Percentiles rank a stretch among this genome's conserved stretches.
Evolutionary conservation across 768 basidiomycete species (phyloP).

Genomic region (Russula virescens): DNA sequence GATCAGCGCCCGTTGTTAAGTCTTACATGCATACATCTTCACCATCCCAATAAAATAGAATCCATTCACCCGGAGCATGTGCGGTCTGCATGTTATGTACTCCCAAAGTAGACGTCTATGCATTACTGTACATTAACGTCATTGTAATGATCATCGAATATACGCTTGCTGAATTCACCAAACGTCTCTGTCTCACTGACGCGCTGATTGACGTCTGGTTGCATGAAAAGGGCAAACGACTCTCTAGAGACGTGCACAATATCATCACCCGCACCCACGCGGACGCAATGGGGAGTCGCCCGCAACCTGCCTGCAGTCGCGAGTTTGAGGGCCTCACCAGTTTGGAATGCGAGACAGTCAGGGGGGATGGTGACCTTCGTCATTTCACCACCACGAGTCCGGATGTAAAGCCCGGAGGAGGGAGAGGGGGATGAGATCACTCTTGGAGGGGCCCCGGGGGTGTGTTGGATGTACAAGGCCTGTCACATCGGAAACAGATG

Average conservation of each 20-base stretch:
- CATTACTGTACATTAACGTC: conserved; percentile 27
- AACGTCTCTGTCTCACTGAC: conserved; percentile 72
- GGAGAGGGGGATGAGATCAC: conserved; percentile 64
- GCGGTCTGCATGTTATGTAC: not conserved
- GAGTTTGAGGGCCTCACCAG: conserved; percentile 90
- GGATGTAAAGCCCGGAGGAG: conserved; percentile 85
- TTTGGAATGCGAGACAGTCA: conserved; percentile 91
- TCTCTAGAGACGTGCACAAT: conserved; percentile 62
- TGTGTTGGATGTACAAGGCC: conserved; percentile 78
- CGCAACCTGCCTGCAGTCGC: conserved; percentile 75
- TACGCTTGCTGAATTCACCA: conserved; percentile 81
- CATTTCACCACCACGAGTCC: conserved; percentile 70
- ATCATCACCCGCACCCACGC: conserved; percentile 50
- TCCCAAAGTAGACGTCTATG: not conserved
- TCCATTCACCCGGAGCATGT: not conserved
- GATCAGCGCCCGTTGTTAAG: not conserved
- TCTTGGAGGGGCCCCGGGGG: conserved; percentile 35
- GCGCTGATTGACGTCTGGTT: conserved; percentile 76
- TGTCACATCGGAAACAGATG: conserved; percentile 27
- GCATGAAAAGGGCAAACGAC: conserved; percentile 87
- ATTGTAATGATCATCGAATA: conserved; percentile 59
- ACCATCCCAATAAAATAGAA: conserved; percentile 13
- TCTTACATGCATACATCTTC: not conserved
- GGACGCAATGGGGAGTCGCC: conserved; percentile 94
- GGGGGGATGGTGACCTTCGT: conserved; percentile 82